Evolutionary conservation across 2,329 filamentous ascomycete genomes (phyloP).

Genomic region (Immersiporthe knoxdaviesiana): DNA sequence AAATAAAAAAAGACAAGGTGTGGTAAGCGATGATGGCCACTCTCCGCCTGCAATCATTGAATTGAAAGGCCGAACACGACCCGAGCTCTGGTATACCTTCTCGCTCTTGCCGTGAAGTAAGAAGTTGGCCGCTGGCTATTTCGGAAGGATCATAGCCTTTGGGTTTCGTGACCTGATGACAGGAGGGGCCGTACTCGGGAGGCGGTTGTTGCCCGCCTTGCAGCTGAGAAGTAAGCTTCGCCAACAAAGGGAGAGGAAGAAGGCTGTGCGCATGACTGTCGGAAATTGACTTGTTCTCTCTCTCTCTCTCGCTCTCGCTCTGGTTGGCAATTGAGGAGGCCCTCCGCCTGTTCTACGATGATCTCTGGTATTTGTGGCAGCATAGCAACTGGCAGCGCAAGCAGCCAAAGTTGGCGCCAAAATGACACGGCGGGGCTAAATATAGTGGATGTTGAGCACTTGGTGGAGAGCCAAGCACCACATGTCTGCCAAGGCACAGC

Average conservation of each 20-base stretch:
- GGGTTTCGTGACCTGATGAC: background rate
- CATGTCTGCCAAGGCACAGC: slow-evolving; percentile 1
- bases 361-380: background rate
- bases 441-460: background rate
- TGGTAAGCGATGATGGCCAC: slow-evolving; percentile 18
- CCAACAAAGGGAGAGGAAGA: background rate
- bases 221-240: slow-evolving; percentile 5
- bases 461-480: slow-evolving; percentile 7
- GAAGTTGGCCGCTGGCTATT: background rate
- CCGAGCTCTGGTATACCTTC: background rate
- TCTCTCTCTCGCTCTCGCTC: background rate
- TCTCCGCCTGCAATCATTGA: slow-evolving; percentile 22
- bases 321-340: background rate
- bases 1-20: slow-evolving; percentile 11
- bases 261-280: slow-evolving; percentile 6
- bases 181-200: background rate
- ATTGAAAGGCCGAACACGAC: slow-evolving; percentile 10
- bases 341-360: background rate
- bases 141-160: background rate
- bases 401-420: background rate
- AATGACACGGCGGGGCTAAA: background rate
- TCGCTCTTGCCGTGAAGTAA: slow-evolving; percentile 4
- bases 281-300: background rate
- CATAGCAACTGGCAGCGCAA: background rate
- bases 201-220: background rate